A percentile compares a stretch with the other conserved stretches of the same genome.
These are phyloP conservation scores for Botryotinia convoluta DNA, from an alignment of 2,329 filamentous ascomycete genomes.

Conservation along the genomic window DNA sequence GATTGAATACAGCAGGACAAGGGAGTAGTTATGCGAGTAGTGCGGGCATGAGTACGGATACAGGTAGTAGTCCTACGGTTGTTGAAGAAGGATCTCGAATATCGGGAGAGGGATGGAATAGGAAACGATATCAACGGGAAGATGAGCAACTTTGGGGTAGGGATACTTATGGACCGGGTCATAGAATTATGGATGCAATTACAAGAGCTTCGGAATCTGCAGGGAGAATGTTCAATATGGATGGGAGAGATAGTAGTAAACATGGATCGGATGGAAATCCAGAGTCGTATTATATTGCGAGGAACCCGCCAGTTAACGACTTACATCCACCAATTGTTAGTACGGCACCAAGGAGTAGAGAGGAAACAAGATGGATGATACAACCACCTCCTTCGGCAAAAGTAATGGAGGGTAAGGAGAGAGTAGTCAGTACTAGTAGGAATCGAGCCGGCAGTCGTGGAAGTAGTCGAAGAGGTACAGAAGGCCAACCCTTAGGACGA, in stretches of 20 bases:
- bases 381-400: constrained; percentile 87
- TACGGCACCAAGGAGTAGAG: constrained; percentile 65
- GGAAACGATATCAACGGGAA: constrained; percentile 76
- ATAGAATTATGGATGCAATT: constrained; percentile 48
- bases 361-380: constrained; percentile 85
- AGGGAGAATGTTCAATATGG: constrained; percentile 53
- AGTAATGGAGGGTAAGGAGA: constrained; percentile 84
- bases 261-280: constrained; percentile 13
- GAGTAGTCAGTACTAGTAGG: constrained; percentile 62
- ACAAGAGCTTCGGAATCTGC: constrained; percentile 52
- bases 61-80: constrained; percentile 46
- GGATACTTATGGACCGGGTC: constrained; percentile 49
- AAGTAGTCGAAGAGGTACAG: constrained; percentile 44
- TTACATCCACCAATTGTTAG: constrained; percentile 82
- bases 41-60: constrained; percentile 38
- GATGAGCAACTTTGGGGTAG: constrained; percentile 84
- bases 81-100: constrained; percentile 46
- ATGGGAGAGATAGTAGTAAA: constrained; percentile 39
- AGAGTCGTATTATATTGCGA: constrained; percentile 38
- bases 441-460: constrained; percentile 40
- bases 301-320: constrained; percentile 76
- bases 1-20: constrained; percentile 56
- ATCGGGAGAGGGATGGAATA: constrained; percentile 66
- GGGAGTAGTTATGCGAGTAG: constrained; percentile 50
- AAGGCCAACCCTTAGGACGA: constrained; percentile 12